Evolutionary conservation across 306 rosid genomes (phyloP), one percentile per base, ranked within the genome.

Genomic region (Ceratonia siliqua): DNA sequence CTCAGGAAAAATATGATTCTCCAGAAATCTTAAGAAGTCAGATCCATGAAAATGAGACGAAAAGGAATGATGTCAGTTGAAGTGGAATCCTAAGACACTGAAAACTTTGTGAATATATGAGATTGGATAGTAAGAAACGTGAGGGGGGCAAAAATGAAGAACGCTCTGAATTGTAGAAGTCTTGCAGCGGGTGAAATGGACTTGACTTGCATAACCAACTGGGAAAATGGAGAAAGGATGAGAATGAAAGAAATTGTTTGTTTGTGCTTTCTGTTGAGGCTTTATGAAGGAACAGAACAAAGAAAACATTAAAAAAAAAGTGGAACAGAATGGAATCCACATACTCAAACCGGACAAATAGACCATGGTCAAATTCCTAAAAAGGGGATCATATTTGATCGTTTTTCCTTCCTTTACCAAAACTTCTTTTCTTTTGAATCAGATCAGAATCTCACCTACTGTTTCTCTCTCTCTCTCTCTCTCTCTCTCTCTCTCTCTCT

Each of bases 261-360:
- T 14, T 68, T 77, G 83, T 35, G 81, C 56, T 71, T 48, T 80
- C 50, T 24, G 66, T 72, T 53, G 48, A 53, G 82, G 33, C 77
- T 67, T 25, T 75, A 54, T 50, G 41, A 22, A 45, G 62, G 55
- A 41, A 59, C 39, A 64, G 65, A 39, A 59, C 20, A 38, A 61
- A 78, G 64, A 39, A 74, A 14, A 32, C 17, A 43, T 15, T 45
- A 12, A 52, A 1, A 1, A 38, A 55, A 48, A 49, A 45, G 57
- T 20, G 61, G 39, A 70, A 30, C 25, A 41, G 46, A 17, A 70
- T 63, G 85, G 91, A 85, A 84, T 82, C 84, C 83, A 73, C 70
- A 65, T 53, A 2, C 71, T 30, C 79, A 78, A 78, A 83, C 75
- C 57, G 79, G 91, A 87, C 91, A 89, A 85, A 87, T 43, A 66